Base-by-base conservation (phyloP, 306 rosid genomes). In the Hippophae tibetana region DNA sequence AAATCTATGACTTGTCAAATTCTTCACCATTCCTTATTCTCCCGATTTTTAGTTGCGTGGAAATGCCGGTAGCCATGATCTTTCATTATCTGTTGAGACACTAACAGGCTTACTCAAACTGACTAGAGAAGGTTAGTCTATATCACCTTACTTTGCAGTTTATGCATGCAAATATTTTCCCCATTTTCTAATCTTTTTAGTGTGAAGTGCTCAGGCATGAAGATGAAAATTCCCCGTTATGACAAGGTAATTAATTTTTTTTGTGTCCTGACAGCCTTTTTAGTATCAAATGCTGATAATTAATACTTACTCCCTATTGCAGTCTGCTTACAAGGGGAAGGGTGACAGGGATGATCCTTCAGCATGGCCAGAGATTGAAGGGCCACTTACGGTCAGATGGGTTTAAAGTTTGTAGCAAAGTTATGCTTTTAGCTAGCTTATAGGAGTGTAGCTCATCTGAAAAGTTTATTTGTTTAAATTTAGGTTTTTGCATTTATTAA, bases 31-130 rank as follows among this genome's bases (percentile, higher is more conserved):
- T 69, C 14, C 13, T 46, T 31, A 43, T 41, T 66, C 60, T 71
- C 43, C 60, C 11, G 53, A 76, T 23, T 49, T 51, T 58, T 58
- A 92, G 96, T 73, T 56, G 13, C 93, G 96, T 6, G 95, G 96
- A 78, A 92, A 80, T 71, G 96, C 98, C 13, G 98, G 99, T 55
- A 92, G 95, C 76, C 99, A 92, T 51, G 96, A 92, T 78, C 96
- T 92, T 77, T 47, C 78, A 14, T 57, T 92, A 47, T 85, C 93
- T 42, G 73, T 85, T 14, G 85, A 92, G 84, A 81, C 89, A n/a
- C 61, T 88, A 60, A 67, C 78, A 42, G 67, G 83, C 51, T 54
- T 92, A 58, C 65, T 66, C 74, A 76, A 82, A 57, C 31, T 92
- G 85, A 81, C 83, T 63, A 82, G 56, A 71, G 95, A 92, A 74